Percentiles rank a stretch among this genome's conserved stretches.
These are phyloP conservation scores for Fraxinus baroniana DNA, from an alignment of 305 asterid species.

Conservation along the genomic window DNA sequence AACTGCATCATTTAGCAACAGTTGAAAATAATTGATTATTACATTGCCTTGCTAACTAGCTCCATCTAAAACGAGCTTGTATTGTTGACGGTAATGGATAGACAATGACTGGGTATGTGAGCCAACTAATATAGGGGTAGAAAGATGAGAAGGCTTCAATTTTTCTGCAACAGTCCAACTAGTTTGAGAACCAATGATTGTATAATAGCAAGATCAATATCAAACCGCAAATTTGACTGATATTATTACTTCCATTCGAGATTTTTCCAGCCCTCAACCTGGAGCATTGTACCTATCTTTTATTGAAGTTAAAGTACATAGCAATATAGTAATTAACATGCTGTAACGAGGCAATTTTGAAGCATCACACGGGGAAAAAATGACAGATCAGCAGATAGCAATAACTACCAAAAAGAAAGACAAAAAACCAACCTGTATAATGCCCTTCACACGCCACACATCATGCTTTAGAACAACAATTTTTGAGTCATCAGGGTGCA, in stretches of 20 bases:
- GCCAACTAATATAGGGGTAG: neutral
- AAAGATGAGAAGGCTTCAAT: constrained; percentile 3
- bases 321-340: neutral
- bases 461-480: constrained; percentile 87
- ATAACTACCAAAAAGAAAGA: neutral
- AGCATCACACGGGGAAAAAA: neutral
- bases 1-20: neutral
- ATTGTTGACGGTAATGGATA: neutral
- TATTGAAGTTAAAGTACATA: neutral
- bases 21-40: too few relatives aligned
- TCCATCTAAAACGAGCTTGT: neutral
- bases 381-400: neutral
- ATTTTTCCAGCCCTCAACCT: neutral
- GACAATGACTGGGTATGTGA: neutral
- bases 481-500: constrained; percentile 76
- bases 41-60: neutral
- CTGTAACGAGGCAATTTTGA: neutral
- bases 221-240: neutral
- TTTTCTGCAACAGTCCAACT: neutral
- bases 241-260: neutral
- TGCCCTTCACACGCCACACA: constrained; percentile 82
- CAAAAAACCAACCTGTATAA: constrained; percentile 64
- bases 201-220: neutral
- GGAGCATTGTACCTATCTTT: constrained; percentile 1
- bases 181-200: neutral